Percentiles rank a stretch among this genome's conserved stretches.
These are phyloP conservation scores for Aspergillus pseudoterreus DNA, from an alignment of 2,329 filamentous ascomycete species.

Conservation along the genomic window DNA sequence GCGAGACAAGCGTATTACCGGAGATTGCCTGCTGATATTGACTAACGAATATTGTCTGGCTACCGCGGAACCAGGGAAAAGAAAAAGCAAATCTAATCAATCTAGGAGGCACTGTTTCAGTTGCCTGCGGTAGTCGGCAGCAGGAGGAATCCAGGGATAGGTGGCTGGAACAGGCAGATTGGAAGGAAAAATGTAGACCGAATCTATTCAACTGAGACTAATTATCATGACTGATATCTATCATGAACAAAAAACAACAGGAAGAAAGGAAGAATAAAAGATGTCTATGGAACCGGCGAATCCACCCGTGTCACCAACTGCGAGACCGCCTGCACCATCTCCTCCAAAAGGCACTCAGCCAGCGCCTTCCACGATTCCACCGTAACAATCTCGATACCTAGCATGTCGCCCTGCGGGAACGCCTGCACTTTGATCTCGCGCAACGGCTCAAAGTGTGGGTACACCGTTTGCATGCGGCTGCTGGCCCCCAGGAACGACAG, in stretches of 20 bases:
- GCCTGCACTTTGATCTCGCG: conserved; percentile 45
- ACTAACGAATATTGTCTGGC: not conserved
- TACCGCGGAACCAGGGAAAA: no score
- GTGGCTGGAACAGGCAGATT: no score
- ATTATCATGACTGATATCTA: not conserved
- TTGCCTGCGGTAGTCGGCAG: no score
- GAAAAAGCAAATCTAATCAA: no score
- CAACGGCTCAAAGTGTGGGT: conserved; percentile 50
- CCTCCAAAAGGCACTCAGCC: conserved; percentile 49
- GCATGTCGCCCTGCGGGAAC: conserved; percentile 53
- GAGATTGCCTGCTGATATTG: not conserved
- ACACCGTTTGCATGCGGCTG: conserved; percentile 52
- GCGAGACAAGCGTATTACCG: not conserved
- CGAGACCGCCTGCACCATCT: conserved; percentile 17
- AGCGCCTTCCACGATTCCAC: conserved; percentile 48
- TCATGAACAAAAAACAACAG: not conserved
- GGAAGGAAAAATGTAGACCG: no score
- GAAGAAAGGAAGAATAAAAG: not conserved
- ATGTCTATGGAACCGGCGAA: not conserved
- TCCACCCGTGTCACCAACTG: not conserved
- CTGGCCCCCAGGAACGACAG: conserved; percentile 19
- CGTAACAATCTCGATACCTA: conserved; percentile 53
- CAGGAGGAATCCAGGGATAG: no score
- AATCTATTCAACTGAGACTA: no score
- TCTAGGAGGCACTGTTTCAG: no score